Evolutionary conservation across 768 basidiomycete species (phyloP).

Genomic region (Tephrocybe sp.): DNA sequence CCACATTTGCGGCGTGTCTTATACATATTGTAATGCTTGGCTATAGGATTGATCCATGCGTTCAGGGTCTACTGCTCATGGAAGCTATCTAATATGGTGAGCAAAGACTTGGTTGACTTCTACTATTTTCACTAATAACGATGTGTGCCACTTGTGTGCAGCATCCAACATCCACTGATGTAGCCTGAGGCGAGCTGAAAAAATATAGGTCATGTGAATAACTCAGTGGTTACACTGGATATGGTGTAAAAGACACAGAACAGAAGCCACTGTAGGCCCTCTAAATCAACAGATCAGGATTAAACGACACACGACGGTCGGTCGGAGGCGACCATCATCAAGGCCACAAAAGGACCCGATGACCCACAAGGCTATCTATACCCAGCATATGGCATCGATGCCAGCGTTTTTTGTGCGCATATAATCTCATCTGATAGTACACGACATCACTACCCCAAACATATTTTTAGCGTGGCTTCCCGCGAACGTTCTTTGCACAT

Average conservation of each 20-base stretch:
- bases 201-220: neutral
- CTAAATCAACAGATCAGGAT: slow-evolving; percentile 3
- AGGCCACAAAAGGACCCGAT: neutral
- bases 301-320: neutral
- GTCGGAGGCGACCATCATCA: neutral
- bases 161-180: too few relatives aligned
- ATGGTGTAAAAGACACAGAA: neutral
- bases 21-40: neutral
- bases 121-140: neutral
- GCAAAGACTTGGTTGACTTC: neutral
- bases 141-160: neutral
- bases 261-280: neutral
- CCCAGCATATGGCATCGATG: neutral
- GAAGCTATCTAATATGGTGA: neutral
- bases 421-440: neutral
- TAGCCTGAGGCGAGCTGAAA: too few relatives aligned
- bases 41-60: neutral
- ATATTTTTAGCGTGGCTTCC: slow-evolving; percentile 3
- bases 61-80: neutral
- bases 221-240: neutral
- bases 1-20: slow-evolving; percentile 1
- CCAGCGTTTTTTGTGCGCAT: neutral
- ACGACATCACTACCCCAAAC: slow-evolving; percentile 4
- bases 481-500: slow-evolving; percentile 6
- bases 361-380: neutral